These are phyloP conservation scores for Cyberlindnera euphorbiae DNA, from an alignment of 805 yeast species.

Conservation along the genomic window DNA sequence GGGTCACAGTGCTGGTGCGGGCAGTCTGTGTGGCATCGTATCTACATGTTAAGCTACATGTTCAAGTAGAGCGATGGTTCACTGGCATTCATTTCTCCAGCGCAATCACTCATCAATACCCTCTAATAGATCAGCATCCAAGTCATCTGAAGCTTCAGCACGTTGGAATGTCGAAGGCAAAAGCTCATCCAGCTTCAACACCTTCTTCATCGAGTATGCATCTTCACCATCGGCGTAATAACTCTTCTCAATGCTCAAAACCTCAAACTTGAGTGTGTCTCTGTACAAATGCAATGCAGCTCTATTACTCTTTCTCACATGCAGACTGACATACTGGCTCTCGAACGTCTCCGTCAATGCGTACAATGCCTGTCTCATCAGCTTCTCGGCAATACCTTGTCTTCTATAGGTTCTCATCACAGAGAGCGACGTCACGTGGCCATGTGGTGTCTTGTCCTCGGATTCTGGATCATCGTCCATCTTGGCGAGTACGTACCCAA, in stretches of 20 bases:
- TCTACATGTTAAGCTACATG: too few relatives aligned
- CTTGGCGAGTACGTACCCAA: conserved; percentile 94
- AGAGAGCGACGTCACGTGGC: conserved; percentile 89
- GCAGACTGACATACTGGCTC: conserved; percentile 82
- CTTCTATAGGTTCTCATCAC: conserved; percentile 95
- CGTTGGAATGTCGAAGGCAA: conserved; percentile 53
- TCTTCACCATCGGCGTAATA: conserved; percentile 98
- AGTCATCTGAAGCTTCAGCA: conserved; percentile 49
- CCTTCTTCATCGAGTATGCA: conserved; percentile 90
- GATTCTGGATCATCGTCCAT: conserved; percentile 92
- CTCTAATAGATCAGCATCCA: conserved; percentile 42
- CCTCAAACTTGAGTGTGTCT: conserved; percentile 81
- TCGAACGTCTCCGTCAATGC: conserved; percentile 77
- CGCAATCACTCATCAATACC: conserved; percentile 21
- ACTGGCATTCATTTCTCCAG: too few relatives aligned
- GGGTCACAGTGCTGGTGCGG: too few relatives aligned
- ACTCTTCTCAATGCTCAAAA: conserved; percentile 73
- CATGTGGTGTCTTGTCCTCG: conserved; percentile 68
- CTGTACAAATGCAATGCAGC: conserved; percentile 92
- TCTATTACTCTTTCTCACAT: conserved; percentile 87
- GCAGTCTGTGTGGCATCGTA: too few relatives aligned
- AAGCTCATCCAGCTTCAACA: conserved; percentile 53
- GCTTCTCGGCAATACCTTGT: conserved; percentile 89
- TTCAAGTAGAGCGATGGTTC: too few relatives aligned
- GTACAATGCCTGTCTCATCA: conserved; percentile 80